A percentile compares a stretch with the other conserved stretches of the same genome.
These are phyloP conservation scores for Gymnopus androsaceus DNA, from an alignment of 1,284 basidiomycete genomes.

Conservation along the genomic window DNA sequence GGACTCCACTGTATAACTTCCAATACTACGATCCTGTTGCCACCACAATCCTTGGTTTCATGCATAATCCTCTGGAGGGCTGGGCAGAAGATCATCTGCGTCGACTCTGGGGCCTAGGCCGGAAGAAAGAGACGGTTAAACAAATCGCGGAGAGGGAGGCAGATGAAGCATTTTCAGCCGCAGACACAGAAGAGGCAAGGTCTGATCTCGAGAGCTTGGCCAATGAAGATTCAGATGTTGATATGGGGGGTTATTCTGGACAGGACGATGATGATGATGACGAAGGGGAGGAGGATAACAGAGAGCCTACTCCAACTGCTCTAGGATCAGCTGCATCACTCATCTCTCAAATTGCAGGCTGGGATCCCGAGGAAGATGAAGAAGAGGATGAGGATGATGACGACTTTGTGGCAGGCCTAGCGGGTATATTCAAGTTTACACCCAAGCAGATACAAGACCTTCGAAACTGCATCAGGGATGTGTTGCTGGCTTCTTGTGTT, in stretches of 20 bases:
- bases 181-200: background rate
- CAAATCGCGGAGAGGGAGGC: background rate
- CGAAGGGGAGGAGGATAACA: slow-evolving; percentile 1
- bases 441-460: slow-evolving; percentile 21
- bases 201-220: background rate
- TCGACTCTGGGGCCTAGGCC: slow-evolving; percentile 13
- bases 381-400: slow-evolving; percentile 10
- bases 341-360: slow-evolving; percentile 10
- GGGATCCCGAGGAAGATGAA: slow-evolving; percentile 1
- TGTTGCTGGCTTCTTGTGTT: slow-evolving; percentile 31
- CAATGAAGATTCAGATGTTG: slow-evolving; percentile 15
- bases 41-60: slow-evolving; percentile 16
- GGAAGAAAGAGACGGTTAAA: background rate
- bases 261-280: slow-evolving; percentile 18
- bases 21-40: slow-evolving; percentile 16
- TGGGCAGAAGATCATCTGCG: slow-evolving; percentile 16
- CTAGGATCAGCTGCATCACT: background rate
- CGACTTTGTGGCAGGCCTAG: background rate
- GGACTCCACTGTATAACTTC: slow-evolving; percentile 18
- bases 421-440: slow-evolving; percentile 21
- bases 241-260: slow-evolving; percentile 17
- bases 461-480: slow-evolving; percentile 25
- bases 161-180: background rate
- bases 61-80: slow-evolving; percentile 20
- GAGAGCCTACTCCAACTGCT: no score